phyloP scores from a whole-genome alignment of 352 stramenopile species.

The Globisporangium recalcitrans region DNA sequence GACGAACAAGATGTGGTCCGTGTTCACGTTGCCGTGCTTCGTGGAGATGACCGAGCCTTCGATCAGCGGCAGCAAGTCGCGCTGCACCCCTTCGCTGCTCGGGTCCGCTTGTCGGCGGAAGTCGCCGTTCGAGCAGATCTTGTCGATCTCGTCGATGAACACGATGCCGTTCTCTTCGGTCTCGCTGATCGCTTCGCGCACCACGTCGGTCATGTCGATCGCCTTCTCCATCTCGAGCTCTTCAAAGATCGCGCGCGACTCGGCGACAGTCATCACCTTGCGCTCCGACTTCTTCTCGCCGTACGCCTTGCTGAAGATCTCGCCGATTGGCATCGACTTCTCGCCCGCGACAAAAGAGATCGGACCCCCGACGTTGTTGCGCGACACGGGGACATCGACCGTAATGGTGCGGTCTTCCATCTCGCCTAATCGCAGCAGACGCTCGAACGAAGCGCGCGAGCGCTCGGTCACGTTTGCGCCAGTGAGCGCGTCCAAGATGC shows the following conservation, averaged over 20 bases:
- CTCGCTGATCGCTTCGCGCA: conserved; percentile 80
- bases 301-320: conserved; percentile 71
- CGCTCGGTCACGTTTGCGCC: conserved; percentile 81
- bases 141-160: conserved; percentile 99
- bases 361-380: conserved; percentile 39
- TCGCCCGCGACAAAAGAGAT: conserved; percentile 72
- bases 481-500: conserved; percentile 93
- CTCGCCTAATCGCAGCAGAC: conserved; percentile 84
- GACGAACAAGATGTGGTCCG: conserved; percentile 99
- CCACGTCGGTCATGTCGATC: conserved; percentile 88
- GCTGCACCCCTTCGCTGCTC: conserved; percentile 97
- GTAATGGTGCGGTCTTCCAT: conserved; percentile 80
- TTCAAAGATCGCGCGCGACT: conserved; percentile 92
- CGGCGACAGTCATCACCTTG: conserved; percentile 92
- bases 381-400: conserved; percentile 61
- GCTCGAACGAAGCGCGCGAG: conserved; percentile 89
- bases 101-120: conserved; percentile 92
- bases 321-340: conserved; percentile 64
- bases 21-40: conserved; percentile 99
- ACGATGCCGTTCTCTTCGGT: conserved; percentile 99
- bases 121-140: conserved; percentile 96
- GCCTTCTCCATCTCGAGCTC: conserved; percentile 95
- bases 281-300: conserved; percentile 85
- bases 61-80: conserved; percentile 97
- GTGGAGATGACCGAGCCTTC: conserved; percentile 97